phyloP scores from a whole-genome alignment of 2,329 filamentous ascomycete species.

The Triangularia verruculosa region DNA sequence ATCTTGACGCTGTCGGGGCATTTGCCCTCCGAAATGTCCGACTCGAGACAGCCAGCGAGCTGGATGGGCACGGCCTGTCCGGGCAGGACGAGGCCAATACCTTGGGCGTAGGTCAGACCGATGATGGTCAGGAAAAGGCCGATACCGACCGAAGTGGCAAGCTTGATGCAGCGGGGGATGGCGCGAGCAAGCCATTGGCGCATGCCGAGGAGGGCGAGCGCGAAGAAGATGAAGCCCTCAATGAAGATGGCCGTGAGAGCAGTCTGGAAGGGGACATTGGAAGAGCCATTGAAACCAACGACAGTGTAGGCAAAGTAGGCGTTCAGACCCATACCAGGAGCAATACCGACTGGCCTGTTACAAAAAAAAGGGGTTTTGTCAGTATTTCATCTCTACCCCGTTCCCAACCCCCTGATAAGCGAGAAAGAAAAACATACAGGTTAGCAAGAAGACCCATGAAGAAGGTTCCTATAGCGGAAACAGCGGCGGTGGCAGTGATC shows the following conservation, averaged over 20 bases:
- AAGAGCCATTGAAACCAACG: slow-evolving; percentile 73
- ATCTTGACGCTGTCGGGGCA: slow-evolving; percentile 69
- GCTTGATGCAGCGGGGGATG: slow-evolving; percentile 80
- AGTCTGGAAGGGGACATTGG: slow-evolving; percentile 68
- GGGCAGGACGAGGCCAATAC: slow-evolving; percentile 75
- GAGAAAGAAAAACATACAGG: slow-evolving; percentile 45
- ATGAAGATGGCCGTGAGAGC: slow-evolving; percentile 86
- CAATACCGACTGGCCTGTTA: slow-evolving; percentile 60
- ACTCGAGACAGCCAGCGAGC: slow-evolving; percentile 65
- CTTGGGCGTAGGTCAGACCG: slow-evolving; percentile 74
- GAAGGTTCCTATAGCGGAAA: slow-evolving; percentile 75
- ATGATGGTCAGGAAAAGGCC: slow-evolving; percentile 78
- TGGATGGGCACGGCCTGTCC: slow-evolving; percentile 66
- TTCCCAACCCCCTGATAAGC: not conserved
- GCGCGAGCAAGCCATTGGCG: slow-evolving; percentile 84
- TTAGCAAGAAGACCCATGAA: slow-evolving; percentile 82
- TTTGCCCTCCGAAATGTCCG: slow-evolving; percentile 46
- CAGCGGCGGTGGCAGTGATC: slow-evolving; percentile 81
- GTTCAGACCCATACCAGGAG: slow-evolving; percentile 78
- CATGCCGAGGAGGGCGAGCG: slow-evolving; percentile 73
- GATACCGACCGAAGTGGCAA: slow-evolving; percentile 82
- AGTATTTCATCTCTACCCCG: not conserved
- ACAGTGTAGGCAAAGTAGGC: slow-evolving; percentile 83
- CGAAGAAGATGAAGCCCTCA: slow-evolving; percentile 83
- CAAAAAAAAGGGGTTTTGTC: slow-evolving; percentile 4